A percentile compares a stretch with the other conserved stretches of the same genome.
phyloP scores from a whole-genome alignment of 169 alveolate genomes.

The Eimeria mitis region DNA sequence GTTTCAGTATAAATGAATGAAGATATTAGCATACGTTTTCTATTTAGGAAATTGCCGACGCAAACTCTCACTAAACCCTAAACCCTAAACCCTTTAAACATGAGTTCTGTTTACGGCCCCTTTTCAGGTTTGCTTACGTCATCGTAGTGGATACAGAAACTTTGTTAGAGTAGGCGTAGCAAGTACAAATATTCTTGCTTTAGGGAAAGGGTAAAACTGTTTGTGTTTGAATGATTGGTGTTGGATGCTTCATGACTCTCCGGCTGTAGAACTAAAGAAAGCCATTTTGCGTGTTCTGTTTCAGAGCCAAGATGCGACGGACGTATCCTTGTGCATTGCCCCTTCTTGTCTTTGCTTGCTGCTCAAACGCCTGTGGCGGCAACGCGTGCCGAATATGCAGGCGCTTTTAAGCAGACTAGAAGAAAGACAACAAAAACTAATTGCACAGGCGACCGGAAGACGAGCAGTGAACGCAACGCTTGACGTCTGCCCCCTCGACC shows the following conservation, averaged over 20 bases:
- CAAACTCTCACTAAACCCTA: no score
- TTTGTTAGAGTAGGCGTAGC: not conserved
- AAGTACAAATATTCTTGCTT: not conserved
- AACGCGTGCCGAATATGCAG: conserved; percentile 46
- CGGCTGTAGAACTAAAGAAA: not conserved
- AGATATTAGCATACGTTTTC: not conserved
- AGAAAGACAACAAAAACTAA: not conserved
- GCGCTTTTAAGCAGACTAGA: not conserved
- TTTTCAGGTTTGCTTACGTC: not conserved
- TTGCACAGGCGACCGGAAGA: conserved; percentile 18
- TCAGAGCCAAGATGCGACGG: conserved; percentile 45
- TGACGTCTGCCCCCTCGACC: conserved; percentile 54
- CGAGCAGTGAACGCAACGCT: conserved; percentile 19
- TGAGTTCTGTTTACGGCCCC: not conserved
- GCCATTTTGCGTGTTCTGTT: not conserved
- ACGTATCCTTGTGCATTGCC: conserved; percentile 36
- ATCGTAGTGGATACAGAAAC: not conserved
- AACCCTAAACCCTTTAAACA: no score
- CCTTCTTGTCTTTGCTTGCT: conserved; percentile 32
- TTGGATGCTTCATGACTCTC: not conserved
- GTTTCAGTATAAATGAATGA: not conserved
- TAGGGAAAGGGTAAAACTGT: not conserved
- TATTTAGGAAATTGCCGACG: not conserved
- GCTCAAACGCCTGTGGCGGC: conserved; percentile 36
- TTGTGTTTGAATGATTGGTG: not conserved